These are phyloP conservation scores for Pichia norvegensis DNA, from an alignment of 1,139 yeast genomes.

Conservation along the genomic window DNA sequence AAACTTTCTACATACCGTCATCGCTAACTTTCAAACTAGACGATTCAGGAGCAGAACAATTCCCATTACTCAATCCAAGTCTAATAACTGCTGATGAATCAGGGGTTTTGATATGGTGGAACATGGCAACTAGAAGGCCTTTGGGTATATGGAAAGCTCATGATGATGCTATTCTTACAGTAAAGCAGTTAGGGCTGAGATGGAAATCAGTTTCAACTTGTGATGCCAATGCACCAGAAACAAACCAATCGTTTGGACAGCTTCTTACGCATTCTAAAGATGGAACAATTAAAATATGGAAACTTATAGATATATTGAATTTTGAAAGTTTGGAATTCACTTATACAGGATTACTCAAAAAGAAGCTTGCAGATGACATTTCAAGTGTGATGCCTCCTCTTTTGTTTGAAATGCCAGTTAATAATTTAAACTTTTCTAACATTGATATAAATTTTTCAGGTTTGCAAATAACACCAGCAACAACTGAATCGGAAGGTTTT, in stretches of 20 bases:
- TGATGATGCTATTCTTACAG: conserved; percentile 34
- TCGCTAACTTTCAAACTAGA: conserved; percentile 3
- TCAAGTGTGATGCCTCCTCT: conserved; percentile 6
- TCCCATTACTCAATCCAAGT: conserved; percentile 17
- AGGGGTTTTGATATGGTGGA: conserved; percentile 49
- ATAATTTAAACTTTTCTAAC: conserved; percentile 50
- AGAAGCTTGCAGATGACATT: conserved; percentile 8
- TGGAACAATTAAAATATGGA: conserved; percentile 44
- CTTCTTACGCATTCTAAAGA: conserved; percentile 51
- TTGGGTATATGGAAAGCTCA: conserved; percentile 44
- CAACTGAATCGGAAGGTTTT: conserved; percentile 44
- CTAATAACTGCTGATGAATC: conserved; percentile 33
- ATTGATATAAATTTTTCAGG: conserved; percentile 30
- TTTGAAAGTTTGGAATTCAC: conserved; percentile 12
- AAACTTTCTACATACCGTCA: conserved; percentile 14
- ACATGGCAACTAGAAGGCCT: conserved; percentile 38
- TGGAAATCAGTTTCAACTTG: conserved; percentile 18
- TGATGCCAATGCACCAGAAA: neutral
- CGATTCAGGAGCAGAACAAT: neutral
- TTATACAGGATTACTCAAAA: conserved; percentile 16
- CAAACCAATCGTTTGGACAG: conserved; percentile 24
- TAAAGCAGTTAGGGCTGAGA: conserved; percentile 33
- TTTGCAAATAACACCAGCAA: conserved; percentile 42
- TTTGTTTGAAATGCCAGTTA: conserved; percentile 42
- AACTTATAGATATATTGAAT: conserved; percentile 21